A percentile compares a stretch with the other conserved stretches of the same genome.
Conservation (phyloP, 129 eudicot species). For the Daucus carota region DH1_v3.0 NC_030382.2:50726001-50726500, state of each 20-base stretch:
- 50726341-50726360: slow-evolving; percentile 38
- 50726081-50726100: slow-evolving; percentile 26
- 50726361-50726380: slow-evolving; percentile 25
- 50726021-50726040: slow-evolving; percentile 99
- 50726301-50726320: no score
- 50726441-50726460: background rate
- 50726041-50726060: slow-evolving; percentile 90
- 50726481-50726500: no score
- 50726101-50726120: slow-evolving; percentile 15
- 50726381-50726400: slow-evolving; percentile 32
- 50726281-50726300: no score
- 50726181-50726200: slow-evolving; percentile 93
- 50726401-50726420: slow-evolving; percentile 22
- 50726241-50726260: slow-evolving; percentile 30
- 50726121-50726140: background rate
- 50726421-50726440: background rate
- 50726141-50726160: background rate
- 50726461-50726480: background rate
- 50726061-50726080: slow-evolving; percentile 96
- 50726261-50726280: slow-evolving; percentile 22
- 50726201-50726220: slow-evolving; percentile 51
- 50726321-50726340: slow-evolving; percentile 37
- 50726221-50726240: slow-evolving; percentile 16
- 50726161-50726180: slow-evolving; percentile 10
- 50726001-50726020: slow-evolving; percentile 42